Evolutionary conservation across 257 asterid species (phyloP), one percentile per base, ranked within the genome.

Genomic region (Plantago elongata): DNA sequence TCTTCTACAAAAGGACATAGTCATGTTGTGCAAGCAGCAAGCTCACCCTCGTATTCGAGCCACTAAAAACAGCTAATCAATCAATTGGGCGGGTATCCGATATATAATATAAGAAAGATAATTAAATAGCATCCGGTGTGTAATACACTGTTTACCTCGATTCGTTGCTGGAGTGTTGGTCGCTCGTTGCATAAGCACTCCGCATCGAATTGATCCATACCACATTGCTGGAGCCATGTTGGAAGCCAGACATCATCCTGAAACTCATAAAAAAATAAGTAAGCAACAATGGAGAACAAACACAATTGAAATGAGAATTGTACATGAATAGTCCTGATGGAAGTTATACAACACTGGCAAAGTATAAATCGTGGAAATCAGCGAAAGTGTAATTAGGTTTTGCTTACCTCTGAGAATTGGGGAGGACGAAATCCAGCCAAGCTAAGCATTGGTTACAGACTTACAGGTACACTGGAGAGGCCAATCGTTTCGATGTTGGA

Each of bases 231-330:
- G 69, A 87, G 94, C 90, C 86, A 82, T 12, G 70, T 61, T 3
- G 93, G 90, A 18, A 82, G 75, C 95, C 95, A 84, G 51, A 78
- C 81, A 42, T 67, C 73, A 43, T 82, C 90, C 93, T 84, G 69
- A 61, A 55, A 66, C 8, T n/a, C 63, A 55, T 38, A 54, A 29
- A 46, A 12, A 16, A 34, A 1, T 9, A 18, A 10, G 9, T 18
- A 14, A 42, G 17, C 45, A 22, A 54, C 29, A 45, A 38, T 45
- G 11, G 10, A 1, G 17, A 22, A 1, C 27, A 22, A 22, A 22
- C 27, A 22, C 15, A 9, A 37, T 34, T 9, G 9, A 11, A 40
- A 15, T 67, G 48, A 72, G 48, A 22, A 22, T 2, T 57, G 45
- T 55, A 30, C 11, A 12, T 15, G 43, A 29, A 64, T 56, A 61